These are phyloP conservation scores for Penicillium sp. DNA, from an alignment of 2,329 filamentous ascomycete species.

Conservation along the genomic window DNA sequence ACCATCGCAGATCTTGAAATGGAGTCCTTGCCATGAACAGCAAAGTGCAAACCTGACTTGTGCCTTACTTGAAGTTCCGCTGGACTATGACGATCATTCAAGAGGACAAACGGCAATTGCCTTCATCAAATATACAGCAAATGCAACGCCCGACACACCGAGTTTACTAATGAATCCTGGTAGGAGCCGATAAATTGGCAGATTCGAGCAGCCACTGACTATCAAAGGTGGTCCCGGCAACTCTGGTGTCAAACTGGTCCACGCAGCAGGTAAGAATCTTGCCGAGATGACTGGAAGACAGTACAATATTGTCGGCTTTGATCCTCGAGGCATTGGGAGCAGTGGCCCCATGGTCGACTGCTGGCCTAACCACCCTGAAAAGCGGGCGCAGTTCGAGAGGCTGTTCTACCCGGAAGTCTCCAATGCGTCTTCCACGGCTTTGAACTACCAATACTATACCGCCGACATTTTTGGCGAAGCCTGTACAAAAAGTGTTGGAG, in stretches of 20 bases:
- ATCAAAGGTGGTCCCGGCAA: neutral
- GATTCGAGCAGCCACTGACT: neutral
- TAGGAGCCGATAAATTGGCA: neutral
- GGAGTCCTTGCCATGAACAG: conserved; percentile 14
- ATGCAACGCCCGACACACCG: conserved; percentile 4
- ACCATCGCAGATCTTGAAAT: conserved; percentile 8
- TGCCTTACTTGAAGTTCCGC: conserved; percentile 16
- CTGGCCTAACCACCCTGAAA: conserved; percentile 18
- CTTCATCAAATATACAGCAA: conserved; percentile 17
- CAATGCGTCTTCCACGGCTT: conserved; percentile 10
- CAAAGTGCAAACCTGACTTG: conserved; percentile 6
- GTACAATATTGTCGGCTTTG: conserved; percentile 28
- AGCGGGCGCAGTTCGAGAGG: conserved; percentile 12
- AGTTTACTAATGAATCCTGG: conserved; percentile 17
- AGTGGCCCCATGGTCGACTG: conserved; percentile 31
- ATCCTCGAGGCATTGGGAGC: conserved; percentile 26
- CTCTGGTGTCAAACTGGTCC: neutral
- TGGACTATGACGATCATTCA: conserved; percentile 17
- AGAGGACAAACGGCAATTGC: conserved; percentile 14
- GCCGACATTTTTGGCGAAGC: conserved; percentile 12
- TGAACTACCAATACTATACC: conserved; percentile 11
- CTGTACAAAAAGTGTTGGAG: conserved; percentile 7
- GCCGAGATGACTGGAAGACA: neutral
- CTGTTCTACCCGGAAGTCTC: conserved; percentile 14
- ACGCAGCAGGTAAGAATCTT: neutral